A percentile compares a stretch with the other conserved stretches of the same genome.
phyloP scores from a whole-genome alignment of 2,329 filamentous ascomycete species.

The Madurella fahalii region DNA sequence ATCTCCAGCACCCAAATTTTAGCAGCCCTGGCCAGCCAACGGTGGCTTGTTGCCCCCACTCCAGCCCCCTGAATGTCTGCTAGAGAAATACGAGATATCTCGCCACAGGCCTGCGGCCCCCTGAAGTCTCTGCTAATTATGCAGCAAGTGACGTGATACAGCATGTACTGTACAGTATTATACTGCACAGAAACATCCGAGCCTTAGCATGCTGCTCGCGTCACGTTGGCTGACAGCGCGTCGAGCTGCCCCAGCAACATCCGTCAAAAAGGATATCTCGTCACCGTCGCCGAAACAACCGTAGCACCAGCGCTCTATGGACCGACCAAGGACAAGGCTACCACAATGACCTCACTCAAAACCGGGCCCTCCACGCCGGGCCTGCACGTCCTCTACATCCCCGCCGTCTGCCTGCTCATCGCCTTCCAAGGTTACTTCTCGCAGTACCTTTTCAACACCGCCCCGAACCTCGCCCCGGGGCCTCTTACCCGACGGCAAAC shows the following conservation, averaged over 20 bases:
- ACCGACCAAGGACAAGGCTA: slow-evolving; percentile 10
- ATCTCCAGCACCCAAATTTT: no score
- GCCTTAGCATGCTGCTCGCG: no score
- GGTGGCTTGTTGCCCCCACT: no score
- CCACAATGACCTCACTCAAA: slow-evolving; percentile 22
- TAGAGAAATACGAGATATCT: no score
- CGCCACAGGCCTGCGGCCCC: no score
- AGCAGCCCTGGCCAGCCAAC: no score
- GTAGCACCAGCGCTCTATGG: slow-evolving; percentile 14
- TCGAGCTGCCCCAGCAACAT: background rate
- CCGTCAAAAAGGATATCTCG: background rate
- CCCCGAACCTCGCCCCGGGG: slow-evolving; percentile 55
- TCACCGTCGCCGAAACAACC: no score
- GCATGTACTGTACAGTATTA: no score
- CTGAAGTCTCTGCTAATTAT: no score
- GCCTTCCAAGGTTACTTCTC: slow-evolving; percentile 67
- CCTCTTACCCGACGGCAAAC: slow-evolving; percentile 56
- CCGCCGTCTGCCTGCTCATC: slow-evolving; percentile 62
- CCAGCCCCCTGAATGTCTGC: no score
- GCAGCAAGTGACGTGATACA: no score
- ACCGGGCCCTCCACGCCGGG: slow-evolving; percentile 37
- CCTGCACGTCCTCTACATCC: slow-evolving; percentile 61
- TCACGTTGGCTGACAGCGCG: background rate
- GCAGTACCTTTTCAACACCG: slow-evolving; percentile 63
- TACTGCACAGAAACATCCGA: no score